A percentile compares a stretch with the other conserved stretches of the same genome.
These are phyloP conservation scores for Myriosclerotinia duriaeana DNA, from an alignment of 2,329 filamentous ascomycete genomes.

Conservation along the genomic window DNA sequence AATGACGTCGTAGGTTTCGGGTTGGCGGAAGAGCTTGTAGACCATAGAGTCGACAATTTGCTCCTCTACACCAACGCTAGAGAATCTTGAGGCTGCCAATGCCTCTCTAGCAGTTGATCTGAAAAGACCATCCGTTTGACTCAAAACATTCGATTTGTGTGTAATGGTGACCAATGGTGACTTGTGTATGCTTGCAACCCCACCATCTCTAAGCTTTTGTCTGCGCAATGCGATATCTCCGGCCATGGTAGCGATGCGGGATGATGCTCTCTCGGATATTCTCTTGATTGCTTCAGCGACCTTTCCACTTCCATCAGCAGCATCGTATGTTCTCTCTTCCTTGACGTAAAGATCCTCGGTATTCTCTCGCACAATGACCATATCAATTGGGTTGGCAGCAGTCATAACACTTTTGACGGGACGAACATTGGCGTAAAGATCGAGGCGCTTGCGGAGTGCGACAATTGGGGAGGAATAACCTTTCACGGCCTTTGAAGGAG, in stretches of 20 bases:
- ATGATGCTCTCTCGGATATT: slow-evolving; percentile 82
- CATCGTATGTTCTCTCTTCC: slow-evolving; percentile 81
- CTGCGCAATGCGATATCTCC: slow-evolving; percentile 89
- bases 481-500: slow-evolving; percentile 82
- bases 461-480: slow-evolving; percentile 91
- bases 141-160: slow-evolving; percentile 97
- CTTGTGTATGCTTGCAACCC: slow-evolving; percentile 59
- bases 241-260: slow-evolving; percentile 86
- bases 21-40: slow-evolving; percentile 98
- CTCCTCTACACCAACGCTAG: slow-evolving; percentile 73
- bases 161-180: slow-evolving; percentile 87
- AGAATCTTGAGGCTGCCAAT: slow-evolving; percentile 65
- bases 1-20: slow-evolving; percentile 92
- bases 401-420: slow-evolving; percentile 83
- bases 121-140: slow-evolving; percentile 95
- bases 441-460: slow-evolving; percentile 88
- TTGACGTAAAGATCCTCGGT: slow-evolving; percentile 94
- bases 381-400: slow-evolving; percentile 65
- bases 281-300: slow-evolving; percentile 98
- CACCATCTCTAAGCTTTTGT: slow-evolving; percentile 70
- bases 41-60: slow-evolving; percentile 99
- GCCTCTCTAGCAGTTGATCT: slow-evolving; percentile 73
- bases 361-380: slow-evolving; percentile 98
- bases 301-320: slow-evolving; percentile 67
- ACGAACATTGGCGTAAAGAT: slow-evolving; percentile 95